These are phyloP conservation scores for Friedmanniomyces simplex DNA, from an alignment of 495 filamentous ascomycete genomes.

Conservation along the genomic window DNA sequence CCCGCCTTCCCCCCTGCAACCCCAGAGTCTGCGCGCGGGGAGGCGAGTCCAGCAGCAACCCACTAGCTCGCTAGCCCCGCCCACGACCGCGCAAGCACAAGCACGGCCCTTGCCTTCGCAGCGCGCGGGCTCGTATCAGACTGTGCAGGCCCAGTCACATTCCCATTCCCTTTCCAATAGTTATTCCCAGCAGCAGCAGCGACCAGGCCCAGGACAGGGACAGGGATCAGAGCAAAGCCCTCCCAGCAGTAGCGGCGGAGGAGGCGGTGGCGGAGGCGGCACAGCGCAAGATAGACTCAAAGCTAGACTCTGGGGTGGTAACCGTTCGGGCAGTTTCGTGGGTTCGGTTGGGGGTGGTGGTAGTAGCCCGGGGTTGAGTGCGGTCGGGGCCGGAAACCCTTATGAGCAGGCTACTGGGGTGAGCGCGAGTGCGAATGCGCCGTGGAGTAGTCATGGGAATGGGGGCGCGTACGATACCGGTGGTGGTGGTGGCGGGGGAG, in stretches of 20 bases:
- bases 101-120: constrained; percentile 57
- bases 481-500: neutral
- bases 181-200: constrained; percentile 1
- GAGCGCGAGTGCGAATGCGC: neutral
- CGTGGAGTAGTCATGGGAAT: neutral
- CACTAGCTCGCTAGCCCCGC: constrained; percentile 9
- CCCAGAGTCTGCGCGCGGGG: constrained; percentile 42
- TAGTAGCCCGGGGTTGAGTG: too few species aligned
- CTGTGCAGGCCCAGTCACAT: constrained; percentile 11
- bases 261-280: constrained; percentile 27
- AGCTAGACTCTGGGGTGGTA: constrained; percentile 50
- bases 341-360: neutral
- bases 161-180: too few species aligned
- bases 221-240: constrained; percentile 22
- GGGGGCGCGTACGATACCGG: neutral
- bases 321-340: constrained; percentile 20
- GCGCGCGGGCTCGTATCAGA: constrained; percentile 61
- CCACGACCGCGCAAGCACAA: constrained; percentile 21
- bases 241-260: constrained; percentile 29
- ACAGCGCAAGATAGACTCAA: constrained; percentile 60
- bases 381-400: too few species aligned
- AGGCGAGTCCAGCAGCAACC: constrained; percentile 14
- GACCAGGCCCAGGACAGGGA: constrained; percentile 2
- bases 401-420: too few species aligned
- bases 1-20: constrained; percentile 37